phyloP scores from a whole-genome alignment of 768 basidiomycete genomes.

The Termitomyces sp. region DNA sequence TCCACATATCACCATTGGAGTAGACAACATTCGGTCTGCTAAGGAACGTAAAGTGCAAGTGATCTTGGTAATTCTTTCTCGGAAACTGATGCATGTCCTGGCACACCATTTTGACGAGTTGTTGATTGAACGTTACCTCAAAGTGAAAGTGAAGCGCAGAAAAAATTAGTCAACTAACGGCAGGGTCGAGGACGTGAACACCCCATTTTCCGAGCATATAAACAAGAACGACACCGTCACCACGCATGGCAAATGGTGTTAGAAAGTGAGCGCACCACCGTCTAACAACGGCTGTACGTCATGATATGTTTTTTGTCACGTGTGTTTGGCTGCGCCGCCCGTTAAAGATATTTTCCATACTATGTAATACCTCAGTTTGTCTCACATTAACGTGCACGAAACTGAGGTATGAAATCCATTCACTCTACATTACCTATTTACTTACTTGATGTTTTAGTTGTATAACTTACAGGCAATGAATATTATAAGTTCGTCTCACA shows the following conservation, averaged over 20 bases:
- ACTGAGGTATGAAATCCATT: too few relatives aligned
- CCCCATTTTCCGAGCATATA: constrained; percentile 36
- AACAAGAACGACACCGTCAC: constrained; percentile 30
- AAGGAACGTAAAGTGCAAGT: constrained; percentile 31
- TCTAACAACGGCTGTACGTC: too few relatives aligned
- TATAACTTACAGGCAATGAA: too few relatives aligned
- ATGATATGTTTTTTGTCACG: too few relatives aligned
- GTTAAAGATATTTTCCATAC: too few relatives aligned
- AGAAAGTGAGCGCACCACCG: too few relatives aligned
- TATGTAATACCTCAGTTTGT: too few relatives aligned
- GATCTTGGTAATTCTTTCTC: constrained; percentile 25
- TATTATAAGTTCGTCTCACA: too few relatives aligned
- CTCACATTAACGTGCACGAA: too few relatives aligned
- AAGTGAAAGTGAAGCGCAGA: background rate
- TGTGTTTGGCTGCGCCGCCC: too few relatives aligned
- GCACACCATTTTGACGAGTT: constrained; percentile 22
- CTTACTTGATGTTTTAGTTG: too few relatives aligned
- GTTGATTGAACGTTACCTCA: background rate
- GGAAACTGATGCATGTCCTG: constrained; percentile 20
- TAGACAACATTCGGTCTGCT: constrained; percentile 31
- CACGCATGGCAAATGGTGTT: constrained; percentile 27
- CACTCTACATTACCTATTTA: too few relatives aligned
- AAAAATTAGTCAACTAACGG: constrained; percentile 17
- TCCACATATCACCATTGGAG: constrained; percentile 33
- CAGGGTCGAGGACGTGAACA: constrained; percentile 31